These are phyloP conservation scores for Pleurotus cornucopiae DNA, from an alignment of 768 basidiomycete species.

Conservation along the genomic window DNA sequence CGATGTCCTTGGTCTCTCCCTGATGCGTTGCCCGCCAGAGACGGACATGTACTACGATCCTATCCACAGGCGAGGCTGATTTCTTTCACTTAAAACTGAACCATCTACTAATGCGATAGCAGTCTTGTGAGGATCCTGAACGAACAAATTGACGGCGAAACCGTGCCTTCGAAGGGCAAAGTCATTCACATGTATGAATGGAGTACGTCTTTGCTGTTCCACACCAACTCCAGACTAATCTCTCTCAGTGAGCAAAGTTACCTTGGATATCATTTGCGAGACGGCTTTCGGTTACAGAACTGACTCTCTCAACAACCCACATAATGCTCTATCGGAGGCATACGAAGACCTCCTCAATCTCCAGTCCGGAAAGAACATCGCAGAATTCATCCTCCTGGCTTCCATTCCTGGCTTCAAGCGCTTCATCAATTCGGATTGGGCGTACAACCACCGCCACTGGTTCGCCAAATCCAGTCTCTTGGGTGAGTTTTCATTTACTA, in stretches of 20 bases:
- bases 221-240: background rate
- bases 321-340: slow-evolving; percentile 43
- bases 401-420: slow-evolving; percentile 31
- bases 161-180: slow-evolving; percentile 20
- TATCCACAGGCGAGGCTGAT: slow-evolving; percentile 33
- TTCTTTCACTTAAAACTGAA: background rate
- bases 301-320: slow-evolving; percentile 39
- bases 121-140: slow-evolving; percentile 36
- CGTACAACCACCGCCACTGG: slow-evolving; percentile 29
- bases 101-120: slow-evolving; percentile 2
- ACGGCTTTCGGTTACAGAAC: slow-evolving; percentile 46
- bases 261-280: slow-evolving; percentile 48
- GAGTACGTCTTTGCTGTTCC: slow-evolving; percentile 29
- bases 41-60: slow-evolving; percentile 44
- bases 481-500: slow-evolving; percentile 10
- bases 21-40: slow-evolving; percentile 20
- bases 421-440: slow-evolving; percentile 29
- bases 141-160: slow-evolving; percentile 22
- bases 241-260: slow-evolving; percentile 43
- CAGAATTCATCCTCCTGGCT: slow-evolving; percentile 29
- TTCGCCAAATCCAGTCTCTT: slow-evolving; percentile 19
- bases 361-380: slow-evolving; percentile 34
- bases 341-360: slow-evolving; percentile 38
- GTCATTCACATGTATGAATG: slow-evolving; percentile 37
- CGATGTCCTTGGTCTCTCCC: background rate